Percentiles rank a stretch among this genome's conserved stretches.
Evolutionary conservation across 2,329 filamentous ascomycete species (phyloP).

Genomic region (Stagonosporopsis cucurbitacearum): DNA sequence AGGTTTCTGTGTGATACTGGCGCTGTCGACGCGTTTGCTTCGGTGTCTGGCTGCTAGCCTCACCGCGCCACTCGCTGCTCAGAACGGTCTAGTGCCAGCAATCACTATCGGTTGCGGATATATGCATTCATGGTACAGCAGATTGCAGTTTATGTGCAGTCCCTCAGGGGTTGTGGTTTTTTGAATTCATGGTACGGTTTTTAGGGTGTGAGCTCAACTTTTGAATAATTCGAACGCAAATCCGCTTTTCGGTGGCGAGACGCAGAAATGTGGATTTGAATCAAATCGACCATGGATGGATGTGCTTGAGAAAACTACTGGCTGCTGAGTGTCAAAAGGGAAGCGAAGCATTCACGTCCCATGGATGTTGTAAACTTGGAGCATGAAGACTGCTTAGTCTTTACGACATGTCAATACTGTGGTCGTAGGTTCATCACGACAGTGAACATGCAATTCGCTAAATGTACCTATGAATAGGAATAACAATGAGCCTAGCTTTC

Average conservation of each 20-base stretch:
- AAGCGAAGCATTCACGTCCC: too few relatives aligned
- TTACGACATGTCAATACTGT: too few relatives aligned
- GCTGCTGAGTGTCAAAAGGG: too few relatives aligned
- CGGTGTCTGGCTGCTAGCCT: conserved; percentile 35
- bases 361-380: too few relatives aligned
- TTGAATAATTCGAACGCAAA: neutral
- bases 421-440: neutral
- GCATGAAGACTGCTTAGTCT: too few relatives aligned
- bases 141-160: neutral
- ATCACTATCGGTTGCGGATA: conserved; percentile 13
- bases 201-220: neutral
- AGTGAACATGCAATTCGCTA: neutral
- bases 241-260: neutral
- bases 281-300: too few relatives aligned
- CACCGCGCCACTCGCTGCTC: conserved; percentile 23
- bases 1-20: conserved; percentile 24
- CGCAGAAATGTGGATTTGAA: neutral
- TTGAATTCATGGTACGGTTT: neutral
- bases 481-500: neutral
- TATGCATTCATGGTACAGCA: conserved; percentile 2
- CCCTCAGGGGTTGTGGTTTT: neutral
- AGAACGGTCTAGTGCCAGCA: conserved; percentile 13
- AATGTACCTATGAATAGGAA: neutral
- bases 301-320: too few relatives aligned
- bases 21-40: conserved; percentile 28